Base-by-base conservation (phyloP, 805 yeast genomes). In the Metschnikowia similis region DNA sequence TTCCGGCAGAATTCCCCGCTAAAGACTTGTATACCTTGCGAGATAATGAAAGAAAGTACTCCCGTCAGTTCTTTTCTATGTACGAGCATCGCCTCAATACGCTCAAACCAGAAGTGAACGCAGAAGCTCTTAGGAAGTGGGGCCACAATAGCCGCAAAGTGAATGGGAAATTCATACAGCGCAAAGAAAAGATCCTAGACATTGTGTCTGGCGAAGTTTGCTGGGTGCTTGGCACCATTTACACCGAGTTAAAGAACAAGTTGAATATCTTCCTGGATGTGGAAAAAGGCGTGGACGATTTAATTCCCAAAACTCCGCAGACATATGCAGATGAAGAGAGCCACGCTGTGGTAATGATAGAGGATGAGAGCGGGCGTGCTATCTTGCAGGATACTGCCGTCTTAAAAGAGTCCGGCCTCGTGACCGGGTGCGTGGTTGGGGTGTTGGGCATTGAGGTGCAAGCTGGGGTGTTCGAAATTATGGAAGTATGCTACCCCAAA, bases 281-380 rank as follows among this genome's bases (percentile, higher is more conserved):
- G 8, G 82, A 86, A 31, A 77, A 77, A 27, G 79, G 79, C 32
- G 64, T 66, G 45, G 83, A 80, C 57, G 84, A 80, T 34, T 74
- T 74, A 10, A 66, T 79, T 45, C 80, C 80, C 2, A 51, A 60
- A 57, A 45, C 65, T 67, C 32, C 79, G 72, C 2, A 67, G 48
- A 54, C 62, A 56, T 58, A 61, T 42, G 50, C 65, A 48, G 61
- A 74, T 63, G 49, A 66, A 46, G 85, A 85, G 52, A 69, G 76
- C 8, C 85, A 81, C 56, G 78, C 82, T 0, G 63, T 57, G 36
- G 65, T 79, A 13, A 82, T 84, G 84, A 64, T 94, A 34, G 98
- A 94, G 65, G 99, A 94, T 67, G 97, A 90, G 60, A 83, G 90
- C 48, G 99, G 99, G 3, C 74, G 99, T 45, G 84, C 96, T 6